Base-by-base conservation (phyloP, 2,329 filamentous ascomycete genomes). In the Fusarium euwallaceae region DNA sequence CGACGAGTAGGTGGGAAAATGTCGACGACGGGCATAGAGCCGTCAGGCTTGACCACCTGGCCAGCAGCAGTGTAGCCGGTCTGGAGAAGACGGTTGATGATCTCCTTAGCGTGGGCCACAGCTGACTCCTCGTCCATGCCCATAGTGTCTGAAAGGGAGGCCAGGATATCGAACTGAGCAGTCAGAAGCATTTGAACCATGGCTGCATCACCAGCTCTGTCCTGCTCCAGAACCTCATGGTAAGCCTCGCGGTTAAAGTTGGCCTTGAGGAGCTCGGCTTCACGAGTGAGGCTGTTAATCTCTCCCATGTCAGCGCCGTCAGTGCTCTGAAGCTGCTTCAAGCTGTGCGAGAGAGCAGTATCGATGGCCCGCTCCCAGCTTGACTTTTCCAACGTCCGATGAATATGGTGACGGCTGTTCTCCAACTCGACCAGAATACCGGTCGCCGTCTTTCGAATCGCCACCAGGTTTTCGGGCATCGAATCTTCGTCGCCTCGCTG, bases 351-450 rank as follows among this genome's bases (percentile, higher is more conserved):
- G 37, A 98, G 88, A 6, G 97, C 97, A 2, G 94, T 94, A 78
- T 97, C 95, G 70, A 99, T 88, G 55, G 92, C 90, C 61, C 94
- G 92, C 73, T 98, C 95, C 97, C 97, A 99, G 73, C 92, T 94
- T 56, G 88, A 91, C 81, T 93, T 95, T 55, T 93, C 89, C 61
- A 98, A 83, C 78, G 92, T 92, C 80, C 98, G 94, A 80, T 97
- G 95, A 73, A 96, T 93, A 82, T 98, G 95, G 74, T 98, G 94
- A 71, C 96, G 88, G 82, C 95, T 98, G 77, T 92, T 91, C 82
- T 98, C 96, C 55, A 99, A 86, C 83, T 99, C 97, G 8, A 94
- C 87, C 32, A 98, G 88, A 48, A 98, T 95, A 1, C 96, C 97
- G 66, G 94, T 91, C 0, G 96, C 96, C 1, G 94, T 95, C 83